phyloP scores from a whole-genome alignment of 352 stramenopile species.

The Phytopythium mirpurense region DNA sequence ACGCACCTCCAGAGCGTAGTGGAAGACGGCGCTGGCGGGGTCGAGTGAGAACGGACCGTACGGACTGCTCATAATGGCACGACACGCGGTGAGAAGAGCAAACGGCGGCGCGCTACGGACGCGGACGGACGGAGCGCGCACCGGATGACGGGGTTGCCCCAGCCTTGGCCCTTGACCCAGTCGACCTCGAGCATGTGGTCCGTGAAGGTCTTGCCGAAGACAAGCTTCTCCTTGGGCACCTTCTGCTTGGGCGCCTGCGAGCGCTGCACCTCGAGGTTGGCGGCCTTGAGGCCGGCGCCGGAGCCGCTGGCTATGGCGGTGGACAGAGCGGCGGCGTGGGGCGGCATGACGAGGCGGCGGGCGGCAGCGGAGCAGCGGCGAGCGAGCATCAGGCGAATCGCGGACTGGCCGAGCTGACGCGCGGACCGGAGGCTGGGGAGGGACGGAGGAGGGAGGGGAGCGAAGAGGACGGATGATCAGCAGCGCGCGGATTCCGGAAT shows the following conservation, averaged over 20 bases:
- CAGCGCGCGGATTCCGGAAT: constrained; percentile 1
- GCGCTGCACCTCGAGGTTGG: constrained; percentile 42
- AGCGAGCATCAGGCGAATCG: constrained; percentile 6
- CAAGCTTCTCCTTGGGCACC: constrained; percentile 81
- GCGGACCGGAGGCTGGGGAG: not conserved
- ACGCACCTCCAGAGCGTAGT: constrained; percentile 90
- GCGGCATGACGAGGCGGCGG: constrained; percentile 3
- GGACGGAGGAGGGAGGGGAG: not conserved
- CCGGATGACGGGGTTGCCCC: constrained; percentile 87
- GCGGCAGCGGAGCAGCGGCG: not conserved
- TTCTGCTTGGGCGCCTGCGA: constrained; percentile 52
- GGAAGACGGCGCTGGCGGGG: constrained; percentile 89
- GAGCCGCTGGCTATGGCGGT: not conserved
- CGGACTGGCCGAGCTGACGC: not conserved
- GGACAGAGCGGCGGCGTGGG: constrained; percentile 2
- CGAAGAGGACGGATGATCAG: not conserved
- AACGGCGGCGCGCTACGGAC: not conserved
- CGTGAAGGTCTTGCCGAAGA: constrained; percentile 94
- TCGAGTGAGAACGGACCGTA: constrained; percentile 91
- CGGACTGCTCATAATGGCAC: constrained; percentile 36
- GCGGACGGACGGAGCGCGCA: constrained; percentile 3
- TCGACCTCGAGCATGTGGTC: constrained; percentile 97
- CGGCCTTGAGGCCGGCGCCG: constrained; percentile 6
- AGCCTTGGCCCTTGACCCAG: constrained; percentile 82
- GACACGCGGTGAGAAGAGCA: too few species aligned